These are phyloP conservation scores for Lactifluus piperatus DNA, from an alignment of 768 basidiomycete genomes.

Conservation along the genomic window DNA sequence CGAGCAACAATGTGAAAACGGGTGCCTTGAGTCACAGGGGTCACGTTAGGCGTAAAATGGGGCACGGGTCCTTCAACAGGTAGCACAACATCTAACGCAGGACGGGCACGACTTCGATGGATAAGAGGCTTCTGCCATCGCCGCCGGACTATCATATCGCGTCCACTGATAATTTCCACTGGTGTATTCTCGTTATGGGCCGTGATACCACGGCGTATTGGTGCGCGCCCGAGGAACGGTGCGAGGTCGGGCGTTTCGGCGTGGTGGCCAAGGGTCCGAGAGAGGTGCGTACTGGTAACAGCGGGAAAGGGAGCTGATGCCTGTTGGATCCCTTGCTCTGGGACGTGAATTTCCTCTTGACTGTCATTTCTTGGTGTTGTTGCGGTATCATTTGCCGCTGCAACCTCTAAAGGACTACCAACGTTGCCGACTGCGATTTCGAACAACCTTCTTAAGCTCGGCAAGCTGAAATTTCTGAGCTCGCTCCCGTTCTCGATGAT, in stretches of 20 bases:
- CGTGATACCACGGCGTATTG: slow-evolving; percentile 35
- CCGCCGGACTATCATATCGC: not conserved
- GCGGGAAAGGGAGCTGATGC: slow-evolving; percentile 7
- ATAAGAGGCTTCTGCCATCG: slow-evolving; percentile 33
- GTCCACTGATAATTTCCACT: slow-evolving; percentile 28
- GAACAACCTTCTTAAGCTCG: slow-evolving; percentile 39
- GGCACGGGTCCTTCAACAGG: not conserved
- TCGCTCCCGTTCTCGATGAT: slow-evolving; percentile 33
- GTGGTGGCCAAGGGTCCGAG: slow-evolving; percentile 42
- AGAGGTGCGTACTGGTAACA: slow-evolving; percentile 31
- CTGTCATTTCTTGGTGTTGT: not conserved
- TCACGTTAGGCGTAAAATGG: not conserved
- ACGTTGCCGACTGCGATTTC: slow-evolving; percentile 40
- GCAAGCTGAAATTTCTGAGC: slow-evolving; percentile 34
- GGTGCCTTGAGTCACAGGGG: slow-evolving; percentile 23
- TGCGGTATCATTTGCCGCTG: not conserved
- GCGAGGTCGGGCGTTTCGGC: slow-evolving; percentile 44
- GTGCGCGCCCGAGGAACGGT: slow-evolving; percentile 39
- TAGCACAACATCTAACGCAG: slow-evolving; percentile 27
- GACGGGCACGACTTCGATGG: slow-evolving; percentile 36
- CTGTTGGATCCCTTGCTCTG: slow-evolving; percentile 11
- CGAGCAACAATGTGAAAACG: slow-evolving; percentile 42
- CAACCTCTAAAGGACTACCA: slow-evolving; percentile 22
- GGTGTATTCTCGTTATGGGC: slow-evolving; percentile 28
- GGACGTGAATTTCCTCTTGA: not conserved